Evolutionary conservation across 805 yeast species (phyloP), one percentile per base, ranked within the genome.

Genomic region (Suhomyces xylopsoci): DNA sequence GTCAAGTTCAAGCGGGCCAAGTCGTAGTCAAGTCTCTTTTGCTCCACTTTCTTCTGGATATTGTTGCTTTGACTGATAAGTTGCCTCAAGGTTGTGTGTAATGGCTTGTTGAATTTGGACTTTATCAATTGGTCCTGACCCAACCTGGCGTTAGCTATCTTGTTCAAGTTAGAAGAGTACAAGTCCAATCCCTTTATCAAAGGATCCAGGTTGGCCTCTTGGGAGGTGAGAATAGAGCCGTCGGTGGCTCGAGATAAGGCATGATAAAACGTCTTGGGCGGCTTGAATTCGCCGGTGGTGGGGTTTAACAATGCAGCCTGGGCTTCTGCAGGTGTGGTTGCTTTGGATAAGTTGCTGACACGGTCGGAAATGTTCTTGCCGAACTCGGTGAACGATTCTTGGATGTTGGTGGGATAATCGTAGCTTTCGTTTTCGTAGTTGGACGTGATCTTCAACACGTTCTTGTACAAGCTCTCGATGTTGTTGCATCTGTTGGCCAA

Each of bases 251-350:
- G 81, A 45, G 90, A 81, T 54, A 89, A 74, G 6, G 96, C 96
- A 66, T 88, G 93, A 69, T 86, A 85, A 63, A 89, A 76, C 14
- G 96, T 90, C 77, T 88, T 87, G 61, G 96, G 96, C 45, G 83
- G 78, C 62, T 80, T 74, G 65, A 84, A 70, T 58, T 75, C 76
- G 24, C 76, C 73, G 9, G 62, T 63, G 15, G 58, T 55, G 14
- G 73, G 68, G 50, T 80, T 73, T 41, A 87, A 72, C 56, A 76
- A 66, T 12, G 89, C 87, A 12, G 87, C 82, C 72, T 89, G 94
- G 4, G 92, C 93, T 66, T 89, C 96, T n/a, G 83, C 80, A 1
- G 93, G 89, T 22, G 87, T 79, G 47, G 86, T 79, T 12, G 91
- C 96, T 64, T 79, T 81, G 15, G 91, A 81, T 55, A 88, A 76